These are phyloP conservation scores for Kazachstania viticola DNA, from an alignment of 805 yeast genomes.

Conservation along the genomic window DNA sequence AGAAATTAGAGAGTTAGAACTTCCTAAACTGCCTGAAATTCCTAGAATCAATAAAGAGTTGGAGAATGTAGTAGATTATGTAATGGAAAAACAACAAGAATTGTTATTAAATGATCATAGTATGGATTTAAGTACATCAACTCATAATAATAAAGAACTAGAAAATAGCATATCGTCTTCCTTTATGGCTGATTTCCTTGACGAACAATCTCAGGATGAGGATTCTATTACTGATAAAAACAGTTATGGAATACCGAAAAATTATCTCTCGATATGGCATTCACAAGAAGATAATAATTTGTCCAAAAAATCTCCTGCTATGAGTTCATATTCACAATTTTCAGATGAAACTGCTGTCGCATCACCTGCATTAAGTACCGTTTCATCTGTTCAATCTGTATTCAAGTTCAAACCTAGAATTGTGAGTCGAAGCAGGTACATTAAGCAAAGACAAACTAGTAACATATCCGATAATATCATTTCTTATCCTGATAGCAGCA, in stretches of 20 bases:
- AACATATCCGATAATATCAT: no score
- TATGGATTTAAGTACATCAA: no score
- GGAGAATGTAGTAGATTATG: slow-evolving; percentile 1
- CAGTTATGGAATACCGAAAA: no score
- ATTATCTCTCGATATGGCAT: slow-evolving; percentile 25
- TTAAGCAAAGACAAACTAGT: slow-evolving; percentile 2
- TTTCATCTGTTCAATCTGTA: slow-evolving; percentile 8
- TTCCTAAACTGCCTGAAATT: background rate
- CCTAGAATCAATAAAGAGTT: background rate
- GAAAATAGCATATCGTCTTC: no score
- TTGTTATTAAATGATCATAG: background rate
- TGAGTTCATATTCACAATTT: slow-evolving; percentile 5
- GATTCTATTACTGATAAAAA: no score
- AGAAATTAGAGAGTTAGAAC: background rate
- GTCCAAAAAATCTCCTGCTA: slow-evolving; percentile 15
- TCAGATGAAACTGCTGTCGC: slow-evolving; percentile 3
- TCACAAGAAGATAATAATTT: slow-evolving; percentile 16
- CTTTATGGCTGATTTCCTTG: no score
- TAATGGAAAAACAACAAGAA: slow-evolving; percentile 1
- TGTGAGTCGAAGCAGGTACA: slow-evolving; percentile 8
- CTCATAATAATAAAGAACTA: no score
- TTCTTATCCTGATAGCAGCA: background rate
- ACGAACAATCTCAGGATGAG: no score
- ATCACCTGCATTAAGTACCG: background rate
- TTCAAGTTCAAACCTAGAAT: slow-evolving; percentile 21